phyloP scores from a whole-genome alignment of 805 yeast species.

The Phaffomyces thermotolerans region DNA sequence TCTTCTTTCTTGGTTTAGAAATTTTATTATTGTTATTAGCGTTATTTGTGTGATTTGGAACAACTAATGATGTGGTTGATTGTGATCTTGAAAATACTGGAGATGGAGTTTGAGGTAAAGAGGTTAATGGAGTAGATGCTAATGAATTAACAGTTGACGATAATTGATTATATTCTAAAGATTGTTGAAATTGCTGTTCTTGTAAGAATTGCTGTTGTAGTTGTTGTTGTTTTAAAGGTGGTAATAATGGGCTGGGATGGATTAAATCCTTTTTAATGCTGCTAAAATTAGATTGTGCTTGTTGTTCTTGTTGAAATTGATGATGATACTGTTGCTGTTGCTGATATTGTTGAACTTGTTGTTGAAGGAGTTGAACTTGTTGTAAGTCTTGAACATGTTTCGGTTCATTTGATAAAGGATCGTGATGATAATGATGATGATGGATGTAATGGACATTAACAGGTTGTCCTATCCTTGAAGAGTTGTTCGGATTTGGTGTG shows the following conservation, averaged over 20 bases:
- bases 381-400: too few species aligned
- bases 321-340: neutral
- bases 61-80: neutral
- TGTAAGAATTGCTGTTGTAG: conserved; percentile 1
- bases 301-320: too few species aligned
- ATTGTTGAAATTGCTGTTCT: neutral
- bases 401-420: neutral
- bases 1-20: conserved; percentile 49
- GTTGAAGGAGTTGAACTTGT: too few species aligned
- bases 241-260: conserved; percentile 8
- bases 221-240: conserved; percentile 2
- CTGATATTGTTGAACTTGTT: too few species aligned
- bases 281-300: too few species aligned
- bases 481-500: neutral
- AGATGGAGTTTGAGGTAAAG: conserved; percentile 5
- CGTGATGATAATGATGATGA: conserved; percentile 7
- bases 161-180: neutral
- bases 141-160: conserved; percentile 5
- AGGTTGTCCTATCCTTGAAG: conserved; percentile 4
- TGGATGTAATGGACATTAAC: conserved; percentile 8
- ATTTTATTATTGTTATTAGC: neutral
- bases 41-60: too few species aligned
- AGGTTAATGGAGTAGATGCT: conserved; percentile 14
- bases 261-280: neutral
- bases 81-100: conserved; percentile 3